Conservation (phyloP, 306 rosid species). For the Vicia faba region DNA sequence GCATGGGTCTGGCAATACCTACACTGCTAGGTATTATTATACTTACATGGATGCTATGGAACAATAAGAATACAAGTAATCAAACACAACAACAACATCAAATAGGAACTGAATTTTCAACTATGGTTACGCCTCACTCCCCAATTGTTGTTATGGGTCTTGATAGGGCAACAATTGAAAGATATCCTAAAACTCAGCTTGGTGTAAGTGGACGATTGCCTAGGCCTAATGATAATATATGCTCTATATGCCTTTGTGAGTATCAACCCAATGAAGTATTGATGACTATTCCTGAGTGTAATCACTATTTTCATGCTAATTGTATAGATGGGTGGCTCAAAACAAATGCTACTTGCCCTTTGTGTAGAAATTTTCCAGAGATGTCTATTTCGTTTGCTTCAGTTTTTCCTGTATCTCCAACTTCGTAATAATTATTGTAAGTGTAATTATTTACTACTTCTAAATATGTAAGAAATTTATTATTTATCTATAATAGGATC, state of each 20-base stretch:
- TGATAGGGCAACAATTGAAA: constrained; percentile 56
- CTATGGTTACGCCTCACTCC: constrained; percentile 11
- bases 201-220: constrained; percentile 65
- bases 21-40: constrained; percentile 45
- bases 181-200: constrained; percentile 56
- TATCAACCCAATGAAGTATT: constrained; percentile 63
- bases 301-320: constrained; percentile 64
- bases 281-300: constrained; percentile 68
- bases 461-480: not conserved
- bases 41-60: constrained; percentile 39
- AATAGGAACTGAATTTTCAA: constrained; percentile 19
- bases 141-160: constrained; percentile 44
- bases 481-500: too few relatives aligned
- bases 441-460: not conserved
- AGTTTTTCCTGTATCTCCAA: constrained; percentile 11
- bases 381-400: not conserved
- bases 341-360: constrained; percentile 48
- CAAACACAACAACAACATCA: constrained; percentile 31
- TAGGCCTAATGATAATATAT: constrained; percentile 52
- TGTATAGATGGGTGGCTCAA: constrained; percentile 79
- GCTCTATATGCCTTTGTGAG: constrained; percentile 69
- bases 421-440: not conserved
- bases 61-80: not conserved
- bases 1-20: constrained; percentile 56
- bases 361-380: constrained; percentile 38